A percentile compares a stretch with the other conserved stretches of the same genome.
Conservation (phyloP, 2,329 filamentous ascomycete genomes). For the Fusarium sarcochroum region DNA sequence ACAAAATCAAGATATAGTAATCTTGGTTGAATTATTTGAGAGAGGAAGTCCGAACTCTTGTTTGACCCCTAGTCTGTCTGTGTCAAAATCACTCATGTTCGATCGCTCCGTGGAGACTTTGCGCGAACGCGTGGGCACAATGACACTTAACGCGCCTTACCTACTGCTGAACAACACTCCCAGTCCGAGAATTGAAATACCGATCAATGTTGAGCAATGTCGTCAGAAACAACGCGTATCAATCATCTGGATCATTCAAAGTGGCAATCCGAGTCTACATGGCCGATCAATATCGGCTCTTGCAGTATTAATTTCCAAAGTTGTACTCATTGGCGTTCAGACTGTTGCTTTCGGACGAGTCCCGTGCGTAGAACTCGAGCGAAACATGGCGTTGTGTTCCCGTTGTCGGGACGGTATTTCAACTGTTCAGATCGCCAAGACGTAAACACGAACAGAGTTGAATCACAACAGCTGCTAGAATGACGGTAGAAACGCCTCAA, state of each 20-base stretch:
- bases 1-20: no score
- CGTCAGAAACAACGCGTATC: not conserved
- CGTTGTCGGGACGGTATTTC: constrained; percentile 8
- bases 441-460: not conserved
- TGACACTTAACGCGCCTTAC: no score
- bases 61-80: not conserved
- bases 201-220: not conserved
- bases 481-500: constrained; percentile 4
- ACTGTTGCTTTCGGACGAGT: constrained; percentile 2
- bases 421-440: not conserved
- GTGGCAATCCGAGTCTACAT: not conserved
- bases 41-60: no score
- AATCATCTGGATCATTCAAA: not conserved
- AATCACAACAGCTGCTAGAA: constrained; percentile 3
- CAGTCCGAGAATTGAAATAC: not conserved
- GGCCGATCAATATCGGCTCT: not conserved
- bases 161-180: not conserved
- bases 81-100: constrained; percentile 8
- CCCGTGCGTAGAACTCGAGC: not conserved
- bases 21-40: no score
- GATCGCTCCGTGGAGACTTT: constrained; percentile 7
- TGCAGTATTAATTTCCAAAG: constrained; percentile 5
- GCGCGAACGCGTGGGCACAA: not conserved
- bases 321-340: constrained; percentile 2
- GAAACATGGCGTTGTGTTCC: constrained; percentile 3